phyloP scores from a whole-genome alignment of 2,329 filamentous ascomycete species.

The Alternaria brassicicola region DNA sequence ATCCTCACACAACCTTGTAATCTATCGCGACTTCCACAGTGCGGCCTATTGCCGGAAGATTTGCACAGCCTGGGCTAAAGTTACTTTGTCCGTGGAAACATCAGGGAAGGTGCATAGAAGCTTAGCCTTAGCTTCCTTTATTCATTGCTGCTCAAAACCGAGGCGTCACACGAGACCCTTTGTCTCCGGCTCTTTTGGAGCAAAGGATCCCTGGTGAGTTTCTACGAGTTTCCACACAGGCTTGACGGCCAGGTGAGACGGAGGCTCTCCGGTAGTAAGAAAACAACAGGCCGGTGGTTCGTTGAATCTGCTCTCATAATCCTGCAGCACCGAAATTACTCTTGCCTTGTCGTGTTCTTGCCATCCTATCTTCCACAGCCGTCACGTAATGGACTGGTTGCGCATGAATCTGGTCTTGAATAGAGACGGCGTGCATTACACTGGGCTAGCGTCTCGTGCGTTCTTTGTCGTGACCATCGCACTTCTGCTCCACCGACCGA shows the following conservation, averaged over 20 bases:
- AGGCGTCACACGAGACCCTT: conserved; percentile 25
- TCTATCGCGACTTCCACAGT: conserved; percentile 32
- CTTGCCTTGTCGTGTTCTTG: conserved; percentile 8
- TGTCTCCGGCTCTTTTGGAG: conserved; percentile 14
- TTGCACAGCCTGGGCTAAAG: conserved; percentile 41
- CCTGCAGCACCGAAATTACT: conserved; percentile 15
- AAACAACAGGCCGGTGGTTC: conserved; percentile 10
- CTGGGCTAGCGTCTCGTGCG: conserved; percentile 22
- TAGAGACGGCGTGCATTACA: conserved; percentile 23
- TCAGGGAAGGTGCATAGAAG: conserved; percentile 24
- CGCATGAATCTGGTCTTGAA: conserved; percentile 6
- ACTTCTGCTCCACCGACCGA: conserved; percentile 14
- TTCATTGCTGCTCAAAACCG: conserved; percentile 24
- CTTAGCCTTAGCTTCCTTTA: conserved; percentile 26
- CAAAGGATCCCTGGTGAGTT: conserved; percentile 24
- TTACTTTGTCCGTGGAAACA: conserved; percentile 31
- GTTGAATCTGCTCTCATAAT: not conserved
- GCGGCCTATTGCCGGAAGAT: conserved; percentile 39
- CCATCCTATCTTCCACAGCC: conserved; percentile 7
- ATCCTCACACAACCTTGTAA: conserved; percentile 40
- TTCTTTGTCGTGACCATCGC: conserved; percentile 22
- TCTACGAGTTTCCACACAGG: conserved; percentile 1
- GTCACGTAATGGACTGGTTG: conserved; percentile 7
- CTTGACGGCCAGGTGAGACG: conserved; percentile 2
- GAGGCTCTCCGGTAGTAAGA: conserved; percentile 10